These are phyloP conservation scores for Backusella liffmaniae DNA, from an alignment of 192 early-diverging fungal species.

Conservation along the genomic window DNA sequence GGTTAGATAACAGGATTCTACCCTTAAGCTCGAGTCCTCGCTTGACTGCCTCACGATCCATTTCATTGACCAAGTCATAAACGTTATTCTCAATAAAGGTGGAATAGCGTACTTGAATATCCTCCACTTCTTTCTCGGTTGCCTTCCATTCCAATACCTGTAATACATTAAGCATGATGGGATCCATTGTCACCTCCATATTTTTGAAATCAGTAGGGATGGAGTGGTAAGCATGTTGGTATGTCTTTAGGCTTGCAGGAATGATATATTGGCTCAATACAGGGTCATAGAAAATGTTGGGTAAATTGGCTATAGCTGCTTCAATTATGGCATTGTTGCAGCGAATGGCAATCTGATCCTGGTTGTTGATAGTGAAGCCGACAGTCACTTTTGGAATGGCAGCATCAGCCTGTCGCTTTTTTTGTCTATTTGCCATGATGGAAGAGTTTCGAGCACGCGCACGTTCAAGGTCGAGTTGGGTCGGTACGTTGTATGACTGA, in stretches of 20 bases:
- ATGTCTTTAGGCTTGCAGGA: background rate
- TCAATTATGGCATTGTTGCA: background rate
- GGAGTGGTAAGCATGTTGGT: background rate
- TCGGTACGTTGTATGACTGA: background rate
- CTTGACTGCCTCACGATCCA: background rate
- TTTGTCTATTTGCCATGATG: background rate
- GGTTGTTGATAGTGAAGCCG: background rate
- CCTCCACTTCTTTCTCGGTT: background rate
- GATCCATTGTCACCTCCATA: background rate
- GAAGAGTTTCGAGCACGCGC: background rate
- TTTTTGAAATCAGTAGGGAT: background rate
- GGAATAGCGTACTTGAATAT: background rate
- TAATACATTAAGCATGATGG: background rate
- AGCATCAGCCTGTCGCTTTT: background rate
- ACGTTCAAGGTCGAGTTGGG: background rate
- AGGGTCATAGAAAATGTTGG: background rate
- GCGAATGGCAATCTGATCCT: background rate
- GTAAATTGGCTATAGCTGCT: background rate
- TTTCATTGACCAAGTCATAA: background rate
- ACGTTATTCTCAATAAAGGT: background rate
- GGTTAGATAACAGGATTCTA: background rate
- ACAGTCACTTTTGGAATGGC: background rate
- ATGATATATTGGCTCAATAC: background rate
- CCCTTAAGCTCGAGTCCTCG: background rate
- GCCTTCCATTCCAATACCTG: background rate